Evolutionary conservation across 2,329 filamentous ascomycete species (phyloP).

Genomic region (Ophiognomonia clavigignenti-juglandacearum): DNA sequence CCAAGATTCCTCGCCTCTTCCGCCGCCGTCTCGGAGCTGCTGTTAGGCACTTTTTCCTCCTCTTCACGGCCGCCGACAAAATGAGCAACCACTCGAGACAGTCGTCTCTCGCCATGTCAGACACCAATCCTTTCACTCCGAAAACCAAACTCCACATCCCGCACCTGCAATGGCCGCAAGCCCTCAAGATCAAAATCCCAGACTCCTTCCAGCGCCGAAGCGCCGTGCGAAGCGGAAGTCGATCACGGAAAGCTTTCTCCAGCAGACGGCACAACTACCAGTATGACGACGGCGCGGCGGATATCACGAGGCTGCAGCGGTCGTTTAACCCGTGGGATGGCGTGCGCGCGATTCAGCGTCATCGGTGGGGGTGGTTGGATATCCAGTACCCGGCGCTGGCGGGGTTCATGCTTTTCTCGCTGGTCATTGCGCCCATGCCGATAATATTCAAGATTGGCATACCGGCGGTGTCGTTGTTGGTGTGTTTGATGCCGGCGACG

Average conservation of each 20-base stretch:
- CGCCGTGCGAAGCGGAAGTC: constrained; percentile 21
- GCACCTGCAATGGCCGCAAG: constrained; percentile 22
- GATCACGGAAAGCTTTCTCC: constrained; percentile 22
- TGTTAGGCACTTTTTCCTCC: too few relatives aligned
- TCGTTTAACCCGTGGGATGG: constrained; percentile 80
- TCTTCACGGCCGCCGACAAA: background rate
- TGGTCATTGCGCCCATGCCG: constrained; percentile 77
- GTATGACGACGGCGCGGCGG: constrained; percentile 27
- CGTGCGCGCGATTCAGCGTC: constrained; percentile 66
- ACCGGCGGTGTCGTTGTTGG: constrained; percentile 60
- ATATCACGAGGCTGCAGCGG: constrained; percentile 71
- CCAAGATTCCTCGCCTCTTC: background rate
- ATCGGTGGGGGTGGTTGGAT: constrained; percentile 79
- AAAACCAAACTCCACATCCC: constrained; percentile 25
- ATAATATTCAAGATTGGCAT: constrained; percentile 72
- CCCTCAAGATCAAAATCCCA: constrained; percentile 26
- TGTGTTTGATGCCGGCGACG: constrained; percentile 76
- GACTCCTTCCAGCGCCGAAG: constrained; percentile 25
- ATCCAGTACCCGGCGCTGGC: constrained; percentile 76
- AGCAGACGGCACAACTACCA: constrained; percentile 17
- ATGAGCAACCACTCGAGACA: background rate
- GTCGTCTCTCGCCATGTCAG: constrained; percentile 21
- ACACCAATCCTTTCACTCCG: constrained; percentile 20
- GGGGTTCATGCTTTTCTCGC: constrained; percentile 72
- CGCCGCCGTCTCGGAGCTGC: too few relatives aligned